phyloP scores from a whole-genome alignment of 2,329 filamentous ascomycete genomes.

The Hawksworthiomyces lignivorus region DNA sequence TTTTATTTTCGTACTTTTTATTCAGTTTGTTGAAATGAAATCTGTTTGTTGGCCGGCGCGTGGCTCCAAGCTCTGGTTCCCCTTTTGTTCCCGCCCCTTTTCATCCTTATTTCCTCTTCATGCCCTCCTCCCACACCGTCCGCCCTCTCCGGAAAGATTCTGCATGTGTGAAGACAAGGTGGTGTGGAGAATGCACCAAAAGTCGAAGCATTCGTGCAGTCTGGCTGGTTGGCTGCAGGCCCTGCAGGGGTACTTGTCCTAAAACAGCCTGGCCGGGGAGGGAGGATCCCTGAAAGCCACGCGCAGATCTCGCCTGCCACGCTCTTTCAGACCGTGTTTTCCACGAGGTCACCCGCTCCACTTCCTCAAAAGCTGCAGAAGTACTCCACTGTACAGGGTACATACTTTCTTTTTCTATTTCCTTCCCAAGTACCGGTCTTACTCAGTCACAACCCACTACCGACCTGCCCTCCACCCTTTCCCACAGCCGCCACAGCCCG shows the following conservation, averaged over 20 bases:
- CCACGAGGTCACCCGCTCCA: constrained; percentile 16
- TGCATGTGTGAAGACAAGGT: constrained; percentile 5
- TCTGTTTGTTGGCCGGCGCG: neutral
- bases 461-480: neutral
- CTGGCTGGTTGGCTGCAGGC: constrained; percentile 11
- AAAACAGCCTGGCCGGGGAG: constrained; percentile 22
- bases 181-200: constrained; percentile 6
- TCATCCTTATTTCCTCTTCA: neutral
- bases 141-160: constrained; percentile 9
- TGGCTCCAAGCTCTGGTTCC: neutral
- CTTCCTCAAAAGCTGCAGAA: neutral
- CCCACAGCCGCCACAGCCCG: too few relatives aligned
- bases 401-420: neutral
- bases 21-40: too few relatives aligned
- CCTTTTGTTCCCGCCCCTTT: neutral
- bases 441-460: too few relatives aligned
- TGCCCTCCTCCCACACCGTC: constrained; percentile 3
- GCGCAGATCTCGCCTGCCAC: constrained; percentile 29
- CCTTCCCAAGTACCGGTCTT: too few relatives aligned
- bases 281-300: constrained; percentile 30
- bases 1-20: neutral
- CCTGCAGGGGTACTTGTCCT: constrained; percentile 21
- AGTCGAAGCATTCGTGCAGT: constrained; percentile 8
- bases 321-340: constrained; percentile 17
- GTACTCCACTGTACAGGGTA: constrained; percentile 9